phyloP scores from a whole-genome alignment of 768 basidiomycete genomes.

The Lentinula sp. region DNA sequence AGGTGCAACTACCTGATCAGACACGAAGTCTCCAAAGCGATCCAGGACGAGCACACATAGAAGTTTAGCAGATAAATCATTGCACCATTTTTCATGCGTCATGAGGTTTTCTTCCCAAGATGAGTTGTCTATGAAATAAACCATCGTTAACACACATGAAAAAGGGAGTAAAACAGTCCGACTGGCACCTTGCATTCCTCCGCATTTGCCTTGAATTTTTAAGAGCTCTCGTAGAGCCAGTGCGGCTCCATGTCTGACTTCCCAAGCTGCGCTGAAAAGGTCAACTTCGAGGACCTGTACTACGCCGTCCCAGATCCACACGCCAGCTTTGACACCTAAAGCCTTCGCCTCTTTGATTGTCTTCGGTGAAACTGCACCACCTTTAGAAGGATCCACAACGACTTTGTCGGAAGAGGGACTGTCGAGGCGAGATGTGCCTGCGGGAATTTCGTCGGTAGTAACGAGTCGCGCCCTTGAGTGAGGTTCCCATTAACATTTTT shows the following conservation, averaged over 20 bases:
- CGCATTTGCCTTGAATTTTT: slow-evolving; percentile 74
- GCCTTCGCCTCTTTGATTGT: slow-evolving; percentile 71
- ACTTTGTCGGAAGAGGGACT: slow-evolving; percentile 65
- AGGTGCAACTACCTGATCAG: slow-evolving; percentile 95
- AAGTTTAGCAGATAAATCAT: slow-evolving; percentile 78
- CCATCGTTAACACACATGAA: neutral
- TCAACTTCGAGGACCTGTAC: slow-evolving; percentile 76
- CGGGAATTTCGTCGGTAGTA: slow-evolving; percentile 51
- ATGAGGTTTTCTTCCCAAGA: slow-evolving; percentile 52
- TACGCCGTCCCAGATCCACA: slow-evolving; percentile 86
- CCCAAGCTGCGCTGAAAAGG: slow-evolving; percentile 85
- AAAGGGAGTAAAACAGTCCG: neutral
- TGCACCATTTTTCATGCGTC: slow-evolving; percentile 84
- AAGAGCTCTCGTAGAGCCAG: slow-evolving; percentile 87
- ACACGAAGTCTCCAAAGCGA: slow-evolving; percentile 97
- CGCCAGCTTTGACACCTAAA: slow-evolving; percentile 66
- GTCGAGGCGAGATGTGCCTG: slow-evolving; percentile 46
- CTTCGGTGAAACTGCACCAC: slow-evolving; percentile 79
- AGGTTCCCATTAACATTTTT: slow-evolving; percentile 1
- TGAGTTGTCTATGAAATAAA: slow-evolving; percentile 36
- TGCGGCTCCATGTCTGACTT: slow-evolving; percentile 89
- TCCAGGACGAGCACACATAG: slow-evolving; percentile 90
- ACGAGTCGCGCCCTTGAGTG: slow-evolving; percentile 63
- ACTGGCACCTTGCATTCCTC: slow-evolving; percentile 70
- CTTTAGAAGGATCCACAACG: slow-evolving; percentile 74